Base-by-base conservation (phyloP, 345 rosid species). In the Salix exigua region DNA sequence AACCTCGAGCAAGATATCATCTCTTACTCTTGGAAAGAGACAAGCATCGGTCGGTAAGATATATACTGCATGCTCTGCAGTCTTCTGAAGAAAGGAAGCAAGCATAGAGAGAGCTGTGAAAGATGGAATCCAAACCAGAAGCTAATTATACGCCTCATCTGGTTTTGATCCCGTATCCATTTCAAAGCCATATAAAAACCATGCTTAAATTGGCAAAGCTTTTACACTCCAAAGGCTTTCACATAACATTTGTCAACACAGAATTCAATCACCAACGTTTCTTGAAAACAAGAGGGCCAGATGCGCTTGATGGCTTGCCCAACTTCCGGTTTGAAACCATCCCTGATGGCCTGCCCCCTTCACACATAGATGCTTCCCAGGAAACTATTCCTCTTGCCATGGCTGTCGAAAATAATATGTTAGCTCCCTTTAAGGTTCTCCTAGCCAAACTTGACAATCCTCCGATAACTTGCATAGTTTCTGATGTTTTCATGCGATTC, bases 401-500 rank as follows among this genome's bases (percentile, higher is more conserved):
- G 4, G 82, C 85, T 74, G 82, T 84, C 11, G 48, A 51, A 7
- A 77, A 58, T 44, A 37, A 12, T 23, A 75, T 85, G 76, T 33
- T 81, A 30, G 78, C 83, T 5, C 76, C 78, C 30, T 85, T 88
- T 31, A 61, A 33, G 42, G 46, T 79, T 8, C 84, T 86, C 35
- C 79, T 88, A 3, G 37, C 71, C 13, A 58, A 69, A 66, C 87
- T 88, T 60, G 81, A 81, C 16, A n/a, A 73, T n/a, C 88, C 86
- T 0, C 85, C 84, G 1, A 84, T 80, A 1, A 79, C 82, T 62
- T 86, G 89, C 77, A 73, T 88, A n/a, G 82, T 86, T 40, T 84
- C 89, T 1, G 91, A 86, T 31, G 79, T 83, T 5, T 64, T 12
- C 74, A 83, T 84, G 91, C 74, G 74, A 61, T 88, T 86, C 78